These are phyloP conservation scores for Cajanus cajan DNA, from an alignment of 306 rosid genomes.

Conservation along the genomic window DNA sequence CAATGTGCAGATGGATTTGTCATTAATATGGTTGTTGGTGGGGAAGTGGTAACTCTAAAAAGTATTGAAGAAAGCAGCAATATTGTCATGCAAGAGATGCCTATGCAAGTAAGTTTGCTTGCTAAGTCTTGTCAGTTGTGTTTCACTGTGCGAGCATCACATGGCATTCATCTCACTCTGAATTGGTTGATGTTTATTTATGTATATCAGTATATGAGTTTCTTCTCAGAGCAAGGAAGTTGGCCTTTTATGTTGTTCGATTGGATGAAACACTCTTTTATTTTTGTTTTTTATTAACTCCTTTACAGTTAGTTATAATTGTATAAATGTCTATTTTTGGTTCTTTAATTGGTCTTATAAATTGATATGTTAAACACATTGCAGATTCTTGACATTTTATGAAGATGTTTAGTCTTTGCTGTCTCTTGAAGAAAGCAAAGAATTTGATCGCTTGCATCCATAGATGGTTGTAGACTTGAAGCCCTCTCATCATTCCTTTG, in stretches of 20 bases:
- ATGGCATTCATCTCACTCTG: neutral
- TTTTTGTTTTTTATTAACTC: neutral
- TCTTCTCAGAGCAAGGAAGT: neutral
- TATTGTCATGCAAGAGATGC: constrained; percentile 89
- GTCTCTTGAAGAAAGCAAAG: constrained; percentile 27
- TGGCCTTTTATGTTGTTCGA: neutral
- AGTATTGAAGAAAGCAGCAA: constrained; percentile 76
- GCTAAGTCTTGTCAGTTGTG: neutral
- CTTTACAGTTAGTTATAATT: neutral
- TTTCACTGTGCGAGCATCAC: neutral
- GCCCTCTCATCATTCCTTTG: constrained; percentile 10
- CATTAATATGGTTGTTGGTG: constrained; percentile 94
- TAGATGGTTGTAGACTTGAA: constrained; percentile 24
- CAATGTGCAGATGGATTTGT: constrained; percentile 77
- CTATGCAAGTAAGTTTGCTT: constrained; percentile 69
- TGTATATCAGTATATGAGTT: neutral
- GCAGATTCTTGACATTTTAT: constrained; percentile 90
- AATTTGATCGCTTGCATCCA: constrained; percentile 27
- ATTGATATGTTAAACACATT: constrained; percentile 24
- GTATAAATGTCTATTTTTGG: neutral
- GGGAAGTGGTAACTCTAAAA: constrained; percentile 81
- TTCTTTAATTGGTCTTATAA: constrained; percentile 28
- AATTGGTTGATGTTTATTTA: neutral
- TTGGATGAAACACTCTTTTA: neutral
- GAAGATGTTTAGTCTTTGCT: constrained; percentile 35